Evolutionary conservation across 2,329 filamentous ascomycete species (phyloP), one percentile per base, ranked within the genome.

Genomic region (Cadophora sp.): DNA sequence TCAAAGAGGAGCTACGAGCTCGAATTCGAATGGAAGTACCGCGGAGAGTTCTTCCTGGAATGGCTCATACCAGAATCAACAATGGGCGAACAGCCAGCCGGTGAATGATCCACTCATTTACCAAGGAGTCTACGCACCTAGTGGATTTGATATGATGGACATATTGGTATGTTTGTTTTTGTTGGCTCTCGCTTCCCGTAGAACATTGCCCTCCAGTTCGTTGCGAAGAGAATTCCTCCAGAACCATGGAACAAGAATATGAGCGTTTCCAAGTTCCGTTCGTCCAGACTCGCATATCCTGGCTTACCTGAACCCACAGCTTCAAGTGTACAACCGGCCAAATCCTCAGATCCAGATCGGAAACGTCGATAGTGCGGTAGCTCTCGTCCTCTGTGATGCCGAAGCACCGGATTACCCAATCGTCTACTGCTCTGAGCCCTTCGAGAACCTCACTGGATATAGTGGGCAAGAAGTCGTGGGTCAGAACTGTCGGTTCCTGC

Each of bases 321-420:
- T 75, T 22, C 62, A 67, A 37, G 93, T 98, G 9, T 92, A 93
- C 11, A 91, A 90, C 1, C 87, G 95, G 68, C 91, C 92, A 62
- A 91, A 94, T 68, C 92, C 94, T 0, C 89, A 92, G 76, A 94
- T 97, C 68, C 90, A 95, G 69, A 91, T 98, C 31, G 94, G 94
- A 12, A 91, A 92, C 1, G 93, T 98, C 37, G 94, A 98, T 78
- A 86, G 97, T 80, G 97, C 93, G 0, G 97, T 94, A 77, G 93
- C 94, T 1, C 97, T 98, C 78, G 92, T 97, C 40, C 92, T 97
- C 16, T 97, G 93, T 79, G 94, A 97, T 78, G 89, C 93, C n/a
- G 88, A 89, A n/a, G 87, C 90, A 79, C 91, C 94, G 73, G 94
- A 97, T 79, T 89, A 91, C 66, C 95, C 95, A 0, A 97, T 98